Evolutionary conservation across 2,329 filamentous ascomycete species (phyloP).

Genomic region (Stenocarpella maydis): DNA sequence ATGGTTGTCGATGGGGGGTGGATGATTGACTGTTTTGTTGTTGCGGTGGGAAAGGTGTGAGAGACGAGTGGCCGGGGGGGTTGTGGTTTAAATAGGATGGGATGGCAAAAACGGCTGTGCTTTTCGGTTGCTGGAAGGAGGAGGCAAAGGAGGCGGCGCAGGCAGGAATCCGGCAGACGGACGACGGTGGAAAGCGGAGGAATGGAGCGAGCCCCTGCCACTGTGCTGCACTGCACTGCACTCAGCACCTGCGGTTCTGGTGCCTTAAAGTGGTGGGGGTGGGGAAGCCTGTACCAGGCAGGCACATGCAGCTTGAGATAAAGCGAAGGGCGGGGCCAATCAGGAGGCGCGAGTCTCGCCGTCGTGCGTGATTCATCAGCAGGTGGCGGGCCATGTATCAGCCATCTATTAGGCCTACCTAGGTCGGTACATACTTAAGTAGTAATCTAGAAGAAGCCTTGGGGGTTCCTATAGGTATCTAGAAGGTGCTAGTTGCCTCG

Average conservation of each 20-base stretch:
- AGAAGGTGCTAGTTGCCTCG: too few relatives aligned
- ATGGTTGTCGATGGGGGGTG: background rate
- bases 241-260: background rate
- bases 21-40: background rate
- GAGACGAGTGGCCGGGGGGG: background rate
- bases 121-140: background rate
- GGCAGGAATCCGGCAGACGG: background rate
- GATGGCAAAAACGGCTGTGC: constrained; percentile 28
- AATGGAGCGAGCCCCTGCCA: constrained; percentile 20
- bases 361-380: constrained; percentile 27
- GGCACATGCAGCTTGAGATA: too few relatives aligned
- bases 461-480: too few relatives aligned
- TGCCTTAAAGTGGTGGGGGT: constrained; percentile 9
- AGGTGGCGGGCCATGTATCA: too few relatives aligned
- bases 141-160: background rate
- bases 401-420: too few relatives aligned
- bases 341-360: too few relatives aligned
- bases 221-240: too few relatives aligned
- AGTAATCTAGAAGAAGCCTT: too few relatives aligned
- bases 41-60: background rate
- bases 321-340: too few relatives aligned
- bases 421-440: too few relatives aligned
- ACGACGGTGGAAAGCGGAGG: constrained; percentile 16
- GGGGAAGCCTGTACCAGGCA: background rate
- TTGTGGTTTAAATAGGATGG: constrained; percentile 26